A percentile compares a stretch with the other conserved stretches of the same genome.
phyloP scores from a whole-genome alignment of 164 flowering plant genomes.

The Liquidambar formosana region DNA sequence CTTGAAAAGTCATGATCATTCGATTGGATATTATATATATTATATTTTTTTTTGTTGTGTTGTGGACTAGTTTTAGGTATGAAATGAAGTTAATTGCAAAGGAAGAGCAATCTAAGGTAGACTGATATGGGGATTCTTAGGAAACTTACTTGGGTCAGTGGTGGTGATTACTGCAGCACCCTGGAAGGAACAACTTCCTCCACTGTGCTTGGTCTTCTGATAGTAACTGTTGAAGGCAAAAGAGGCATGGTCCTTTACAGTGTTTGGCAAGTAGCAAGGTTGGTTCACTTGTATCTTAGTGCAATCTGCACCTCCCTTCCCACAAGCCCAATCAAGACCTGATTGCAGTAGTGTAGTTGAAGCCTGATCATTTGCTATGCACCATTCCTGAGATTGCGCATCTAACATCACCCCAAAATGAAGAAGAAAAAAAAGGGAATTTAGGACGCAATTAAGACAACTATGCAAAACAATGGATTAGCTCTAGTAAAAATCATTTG shows the following conservation, averaged over 20 bases:
- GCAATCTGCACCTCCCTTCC: conserved; percentile 49
- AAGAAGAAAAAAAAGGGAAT: too few species aligned
- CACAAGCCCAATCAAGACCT: conserved; percentile 54
- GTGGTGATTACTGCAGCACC: conserved; percentile 43
- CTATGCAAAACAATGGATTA: too few species aligned
- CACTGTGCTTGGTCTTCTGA: conserved; percentile 43
- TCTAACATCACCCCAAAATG: conserved; percentile 5
- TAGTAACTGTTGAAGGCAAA: conserved; percentile 51
- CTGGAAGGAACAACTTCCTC: conserved; percentile 44
- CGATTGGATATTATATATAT: too few species aligned
- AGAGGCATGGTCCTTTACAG: conserved; percentile 51
- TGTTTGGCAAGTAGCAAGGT: conserved; percentile 59
- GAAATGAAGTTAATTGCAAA: too few species aligned
- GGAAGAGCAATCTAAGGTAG: neutral
- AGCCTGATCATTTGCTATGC: conserved; percentile 46
- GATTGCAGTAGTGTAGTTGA: conserved; percentile 37
- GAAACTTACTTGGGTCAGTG: conserved; percentile 44
- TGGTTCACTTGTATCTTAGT: conserved; percentile 31
- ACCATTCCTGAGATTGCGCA: conserved; percentile 31
- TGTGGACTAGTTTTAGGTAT: too few species aligned
- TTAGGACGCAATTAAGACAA: too few species aligned
- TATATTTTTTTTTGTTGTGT: too few species aligned
- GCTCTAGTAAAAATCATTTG: too few species aligned
- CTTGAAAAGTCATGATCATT: too few species aligned
- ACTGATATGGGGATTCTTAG: neutral